Evolutionary conservation across 2,329 filamentous ascomycete species (phyloP).

Genomic region (Pseudocercospora fijiensis): DNA sequence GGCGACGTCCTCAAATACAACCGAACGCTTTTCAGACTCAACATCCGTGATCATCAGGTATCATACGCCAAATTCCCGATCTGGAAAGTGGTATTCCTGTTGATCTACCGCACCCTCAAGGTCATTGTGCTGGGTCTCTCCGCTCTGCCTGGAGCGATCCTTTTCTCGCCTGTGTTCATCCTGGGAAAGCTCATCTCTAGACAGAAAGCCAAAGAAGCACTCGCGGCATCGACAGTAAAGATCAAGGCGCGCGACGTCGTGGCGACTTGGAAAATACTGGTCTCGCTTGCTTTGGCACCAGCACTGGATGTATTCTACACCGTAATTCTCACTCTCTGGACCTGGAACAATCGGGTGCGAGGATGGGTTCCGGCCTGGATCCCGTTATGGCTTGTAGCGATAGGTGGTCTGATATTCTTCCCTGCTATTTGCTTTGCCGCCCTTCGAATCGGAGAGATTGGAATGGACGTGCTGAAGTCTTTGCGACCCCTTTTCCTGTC

Average conservation of each 20-base stretch:
- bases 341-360: conserved; percentile 76
- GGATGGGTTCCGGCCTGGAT: conserved; percentile 79
- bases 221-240: conserved; percentile 85
- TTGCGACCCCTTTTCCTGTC: conserved; percentile 82
- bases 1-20: conserved; percentile 82
- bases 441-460: conserved; percentile 92
- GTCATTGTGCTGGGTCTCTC: conserved; percentile 72
- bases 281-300: conserved; percentile 80
- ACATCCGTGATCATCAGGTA: conserved; percentile 90
- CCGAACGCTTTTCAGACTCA: conserved; percentile 77
- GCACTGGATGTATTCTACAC: conserved; percentile 81
- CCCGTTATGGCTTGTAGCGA: conserved; percentile 72
- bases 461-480: conserved; percentile 97
- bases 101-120: conserved; percentile 79
- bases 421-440: conserved; percentile 88
- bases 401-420: conserved; percentile 76
- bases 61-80: conserved; percentile 84
- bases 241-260: conserved; percentile 85
- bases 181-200: conserved; percentile 78
- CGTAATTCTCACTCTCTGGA: conserved; percentile 69
- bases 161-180: conserved; percentile 87
- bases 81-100: conserved; percentile 69
- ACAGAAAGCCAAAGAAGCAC: conserved; percentile 76
- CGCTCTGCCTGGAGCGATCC: conserved; percentile 78
- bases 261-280: conserved; percentile 89